Evolutionary conservation across 2,329 filamentous ascomycete genomes (phyloP).

Genomic region (Botrytis squamosa): DNA sequence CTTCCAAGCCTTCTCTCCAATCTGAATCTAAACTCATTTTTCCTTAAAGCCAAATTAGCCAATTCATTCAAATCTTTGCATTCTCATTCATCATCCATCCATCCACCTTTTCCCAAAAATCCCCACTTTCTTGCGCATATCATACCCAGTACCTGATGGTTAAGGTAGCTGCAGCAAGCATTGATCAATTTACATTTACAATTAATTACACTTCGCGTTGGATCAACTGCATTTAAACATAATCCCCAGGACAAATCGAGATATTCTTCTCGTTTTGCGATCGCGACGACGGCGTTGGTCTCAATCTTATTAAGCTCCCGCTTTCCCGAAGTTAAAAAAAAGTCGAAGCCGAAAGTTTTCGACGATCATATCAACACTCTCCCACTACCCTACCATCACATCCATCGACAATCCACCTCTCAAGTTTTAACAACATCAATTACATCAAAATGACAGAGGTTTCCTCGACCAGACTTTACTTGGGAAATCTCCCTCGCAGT

Average conservation of each 20-base stretch:
- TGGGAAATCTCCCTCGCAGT: slow-evolving; percentile 95
- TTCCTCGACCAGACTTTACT: slow-evolving; percentile 90
- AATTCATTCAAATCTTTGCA: not conserved
- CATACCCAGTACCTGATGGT: slow-evolving; percentile 14
- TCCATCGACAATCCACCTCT: slow-evolving; percentile 4
- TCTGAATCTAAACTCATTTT: not conserved
- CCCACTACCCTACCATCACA: not conserved
- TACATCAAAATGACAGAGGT: slow-evolving; percentile 69
- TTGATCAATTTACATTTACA: slow-evolving; percentile 13
- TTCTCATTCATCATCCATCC: slow-evolving; percentile 11
- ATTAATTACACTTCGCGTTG: slow-evolving; percentile 11
- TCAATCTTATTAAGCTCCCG: not conserved
- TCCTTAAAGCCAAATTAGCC: not conserved
- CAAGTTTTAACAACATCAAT: slow-evolving; percentile 15
- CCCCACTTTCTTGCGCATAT: slow-evolving; percentile 23
- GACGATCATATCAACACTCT: not conserved
- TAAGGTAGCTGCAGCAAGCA: slow-evolving; percentile 22
- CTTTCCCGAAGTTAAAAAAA: not conserved
- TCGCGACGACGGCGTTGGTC: slow-evolving; percentile 6
- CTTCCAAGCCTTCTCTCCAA: not conserved
- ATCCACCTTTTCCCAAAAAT: slow-evolving; percentile 7
- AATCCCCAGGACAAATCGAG: not conserved
- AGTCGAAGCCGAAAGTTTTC: slow-evolving; percentile 12
- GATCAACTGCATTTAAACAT: not conserved
- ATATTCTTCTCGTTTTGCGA: not conserved